These are phyloP conservation scores for Extremus antarcticus DNA, from an alignment of 495 filamentous ascomycete species.

Conservation along the genomic window DNA sequence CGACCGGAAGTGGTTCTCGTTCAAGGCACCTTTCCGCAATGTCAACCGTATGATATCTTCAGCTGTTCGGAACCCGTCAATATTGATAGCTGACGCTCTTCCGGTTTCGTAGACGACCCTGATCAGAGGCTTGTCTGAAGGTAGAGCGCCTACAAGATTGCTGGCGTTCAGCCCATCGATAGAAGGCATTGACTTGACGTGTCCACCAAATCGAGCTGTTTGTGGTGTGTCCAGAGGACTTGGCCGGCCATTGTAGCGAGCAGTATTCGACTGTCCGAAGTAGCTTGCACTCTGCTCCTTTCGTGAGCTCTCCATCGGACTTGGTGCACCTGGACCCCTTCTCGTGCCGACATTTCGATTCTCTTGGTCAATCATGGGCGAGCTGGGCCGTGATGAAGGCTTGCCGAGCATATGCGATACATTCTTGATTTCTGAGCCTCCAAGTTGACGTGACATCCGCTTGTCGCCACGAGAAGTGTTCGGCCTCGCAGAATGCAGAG, in stretches of 20 bases:
- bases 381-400: slow-evolving; percentile 55
- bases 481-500: slow-evolving; percentile 39
- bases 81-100: slow-evolving; percentile 79
- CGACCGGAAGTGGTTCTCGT: slow-evolving; percentile 35
- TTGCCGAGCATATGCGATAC: slow-evolving; percentile 35
- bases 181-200: slow-evolving; percentile 56
- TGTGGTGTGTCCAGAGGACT: slow-evolving; percentile 30
- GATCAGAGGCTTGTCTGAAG: slow-evolving; percentile 69
- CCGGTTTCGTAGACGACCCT: slow-evolving; percentile 76
- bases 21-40: slow-evolving; percentile 60
- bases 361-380: slow-evolving; percentile 53
- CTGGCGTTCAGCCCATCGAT: slow-evolving; percentile 58
- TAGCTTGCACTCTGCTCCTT: slow-evolving; percentile 44
- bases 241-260: slow-evolving; percentile 3
- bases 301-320: slow-evolving; percentile 40
- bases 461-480: slow-evolving; percentile 50
- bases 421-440: slow-evolving; percentile 23
- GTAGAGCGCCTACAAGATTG: slow-evolving; percentile 58
- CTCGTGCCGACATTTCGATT: slow-evolving; percentile 8
- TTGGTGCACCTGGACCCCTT: slow-evolving; percentile 18
- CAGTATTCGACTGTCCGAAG: slow-evolving; percentile 32
- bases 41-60: slow-evolving; percentile 84
- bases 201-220: slow-evolving; percentile 32
- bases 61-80: slow-evolving; percentile 75
- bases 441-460: slow-evolving; percentile 58